Evolutionary conservation across 1,139 yeast genomes (phyloP).

Genomic region (Geotrichum europaeum): DNA sequence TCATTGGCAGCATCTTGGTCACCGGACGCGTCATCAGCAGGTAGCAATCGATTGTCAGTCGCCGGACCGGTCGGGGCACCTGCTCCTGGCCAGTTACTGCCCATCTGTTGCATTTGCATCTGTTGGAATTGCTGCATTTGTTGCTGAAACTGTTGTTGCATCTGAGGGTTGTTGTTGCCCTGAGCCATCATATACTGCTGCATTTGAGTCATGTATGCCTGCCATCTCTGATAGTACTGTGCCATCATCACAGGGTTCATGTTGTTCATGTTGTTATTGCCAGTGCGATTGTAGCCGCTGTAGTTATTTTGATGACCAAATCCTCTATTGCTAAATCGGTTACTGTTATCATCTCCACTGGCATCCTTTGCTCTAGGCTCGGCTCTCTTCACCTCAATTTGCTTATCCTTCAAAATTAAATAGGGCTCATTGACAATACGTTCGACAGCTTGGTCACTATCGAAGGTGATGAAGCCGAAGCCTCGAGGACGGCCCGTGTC

Average conservation of each 20-base stretch:
- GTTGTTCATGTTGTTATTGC: conserved; percentile 32
- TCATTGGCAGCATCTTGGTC: conserved; percentile 18
- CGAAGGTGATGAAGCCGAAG: conserved; percentile 95
- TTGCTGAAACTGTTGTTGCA: conserved; percentile 38
- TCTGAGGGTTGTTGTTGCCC: conserved; percentile 36
- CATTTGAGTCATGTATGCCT: conserved; percentile 49
- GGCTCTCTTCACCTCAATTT: conserved; percentile 97
- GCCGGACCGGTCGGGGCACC: conserved; percentile 4
- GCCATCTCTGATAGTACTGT: conserved; percentile 84
- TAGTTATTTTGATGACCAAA: conserved; percentile 17
- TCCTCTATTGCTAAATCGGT: conserved; percentile 11
- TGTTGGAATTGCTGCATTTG: conserved; percentile 32
- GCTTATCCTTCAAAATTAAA: conserved; percentile 77
- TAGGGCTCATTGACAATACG: conserved; percentile 79
- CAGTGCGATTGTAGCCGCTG: conserved; percentile 17
- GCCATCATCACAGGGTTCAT: conserved; percentile 82
- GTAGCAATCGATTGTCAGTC: background rate
- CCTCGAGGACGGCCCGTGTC: conserved; percentile 98
- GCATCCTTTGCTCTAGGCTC: conserved; percentile 58
- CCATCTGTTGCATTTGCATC: conserved; percentile 19
- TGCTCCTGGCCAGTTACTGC: background rate
- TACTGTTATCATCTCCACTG: conserved; percentile 22
- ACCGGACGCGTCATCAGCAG: conserved; percentile 14
- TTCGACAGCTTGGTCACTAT: conserved; percentile 93
- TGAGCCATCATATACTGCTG: conserved; percentile 34